Percentiles rank a stretch among this genome's conserved stretches.
These are phyloP conservation scores for Leccinum truebloodii DNA, from an alignment of 768 basidiomycete species.

Conservation along the genomic window DNA sequence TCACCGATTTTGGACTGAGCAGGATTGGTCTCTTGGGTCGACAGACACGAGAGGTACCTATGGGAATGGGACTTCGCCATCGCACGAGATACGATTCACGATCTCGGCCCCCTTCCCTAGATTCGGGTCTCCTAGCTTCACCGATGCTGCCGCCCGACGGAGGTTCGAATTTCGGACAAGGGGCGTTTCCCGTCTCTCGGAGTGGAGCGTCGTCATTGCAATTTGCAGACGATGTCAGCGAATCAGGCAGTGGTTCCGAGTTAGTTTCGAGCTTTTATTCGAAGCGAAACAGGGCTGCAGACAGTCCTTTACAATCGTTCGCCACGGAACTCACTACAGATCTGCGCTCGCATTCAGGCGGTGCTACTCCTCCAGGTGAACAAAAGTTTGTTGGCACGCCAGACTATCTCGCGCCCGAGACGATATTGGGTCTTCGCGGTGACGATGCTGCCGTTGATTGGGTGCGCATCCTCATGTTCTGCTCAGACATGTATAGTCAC, in stretches of 20 bases:
- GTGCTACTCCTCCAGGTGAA: slow-evolving; percentile 74
- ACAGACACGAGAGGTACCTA: slow-evolving; percentile 74
- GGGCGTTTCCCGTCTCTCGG: slow-evolving; percentile 59
- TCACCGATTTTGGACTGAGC: slow-evolving; percentile 97
- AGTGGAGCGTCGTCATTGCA: slow-evolving; percentile 66
- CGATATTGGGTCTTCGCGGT: slow-evolving; percentile 90
- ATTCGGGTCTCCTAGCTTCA: slow-evolving; percentile 77
- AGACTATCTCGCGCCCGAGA: slow-evolving; percentile 95
- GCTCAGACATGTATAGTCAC: slow-evolving; percentile 7
- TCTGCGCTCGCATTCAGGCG: slow-evolving; percentile 65
- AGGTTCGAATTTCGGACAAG: slow-evolving; percentile 82
- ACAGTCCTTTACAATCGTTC: slow-evolving; percentile 86
- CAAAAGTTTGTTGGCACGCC: slow-evolving; percentile 98
- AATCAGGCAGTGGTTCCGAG: slow-evolving; percentile 85
- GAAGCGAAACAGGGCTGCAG: slow-evolving; percentile 52
- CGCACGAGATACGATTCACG: slow-evolving; percentile 63
- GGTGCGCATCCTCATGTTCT: slow-evolving; percentile 51
- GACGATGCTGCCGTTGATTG: slow-evolving; percentile 97
- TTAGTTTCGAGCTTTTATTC: slow-evolving; percentile 58
- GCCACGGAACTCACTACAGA: slow-evolving; percentile 84
- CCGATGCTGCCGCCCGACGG: slow-evolving; percentile 67
- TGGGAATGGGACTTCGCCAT: slow-evolving; percentile 46
- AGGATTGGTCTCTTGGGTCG: slow-evolving; percentile 97
- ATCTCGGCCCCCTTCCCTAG: slow-evolving; percentile 81
- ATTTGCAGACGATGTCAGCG: slow-evolving; percentile 78